A percentile compares a stretch with the other conserved stretches of the same genome.
These are phyloP conservation scores for Novymonas esmeraldas DNA, from an alignment of 208 protist species.

Conservation along the genomic window DNA sequence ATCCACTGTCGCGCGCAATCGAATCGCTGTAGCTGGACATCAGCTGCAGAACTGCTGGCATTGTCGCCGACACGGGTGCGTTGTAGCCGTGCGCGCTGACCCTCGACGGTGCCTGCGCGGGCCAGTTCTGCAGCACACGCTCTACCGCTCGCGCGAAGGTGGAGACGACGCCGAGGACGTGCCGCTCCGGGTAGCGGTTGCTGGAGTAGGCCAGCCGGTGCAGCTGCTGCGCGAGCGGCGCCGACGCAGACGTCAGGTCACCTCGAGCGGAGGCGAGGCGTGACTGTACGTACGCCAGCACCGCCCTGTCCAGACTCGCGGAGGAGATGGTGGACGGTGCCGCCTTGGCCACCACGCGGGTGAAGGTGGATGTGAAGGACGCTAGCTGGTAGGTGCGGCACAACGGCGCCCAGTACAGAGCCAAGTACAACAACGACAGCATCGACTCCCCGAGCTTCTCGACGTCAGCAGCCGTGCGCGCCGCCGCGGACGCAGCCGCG, in stretches of 20 bases:
- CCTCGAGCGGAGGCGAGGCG: background rate
- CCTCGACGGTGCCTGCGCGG: too few relatives aligned
- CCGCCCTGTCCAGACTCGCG: background rate
- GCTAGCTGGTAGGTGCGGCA: slow-evolving; percentile 27
- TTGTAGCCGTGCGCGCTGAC: too few relatives aligned
- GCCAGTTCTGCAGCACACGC: slow-evolving; percentile 8
- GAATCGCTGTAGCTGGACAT: too few relatives aligned
- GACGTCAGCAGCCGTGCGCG: background rate
- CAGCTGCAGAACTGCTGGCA: too few relatives aligned
- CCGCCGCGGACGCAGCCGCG: background rate
- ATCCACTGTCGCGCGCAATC: too few relatives aligned
- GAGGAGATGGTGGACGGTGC: too few relatives aligned
- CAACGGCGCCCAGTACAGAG: slow-evolving; percentile 30
- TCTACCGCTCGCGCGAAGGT: background rate
- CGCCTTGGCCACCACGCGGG: background rate
- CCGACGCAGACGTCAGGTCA: background rate
- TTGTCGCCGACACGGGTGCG: too few relatives aligned
- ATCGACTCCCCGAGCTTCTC: slow-evolving; percentile 1
- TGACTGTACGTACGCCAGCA: background rate
- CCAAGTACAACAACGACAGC: slow-evolving; percentile 1
- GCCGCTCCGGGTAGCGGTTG: slow-evolving; percentile 1
- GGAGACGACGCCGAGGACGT: background rate
- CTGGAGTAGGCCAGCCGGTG: background rate
- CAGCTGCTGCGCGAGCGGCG: slow-evolving; percentile 8
- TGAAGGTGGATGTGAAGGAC: background rate